These are phyloP conservation scores for Xylaria bambusicola DNA, from an alignment of 495 filamentous ascomycete species.

Conservation along the genomic window DNA sequence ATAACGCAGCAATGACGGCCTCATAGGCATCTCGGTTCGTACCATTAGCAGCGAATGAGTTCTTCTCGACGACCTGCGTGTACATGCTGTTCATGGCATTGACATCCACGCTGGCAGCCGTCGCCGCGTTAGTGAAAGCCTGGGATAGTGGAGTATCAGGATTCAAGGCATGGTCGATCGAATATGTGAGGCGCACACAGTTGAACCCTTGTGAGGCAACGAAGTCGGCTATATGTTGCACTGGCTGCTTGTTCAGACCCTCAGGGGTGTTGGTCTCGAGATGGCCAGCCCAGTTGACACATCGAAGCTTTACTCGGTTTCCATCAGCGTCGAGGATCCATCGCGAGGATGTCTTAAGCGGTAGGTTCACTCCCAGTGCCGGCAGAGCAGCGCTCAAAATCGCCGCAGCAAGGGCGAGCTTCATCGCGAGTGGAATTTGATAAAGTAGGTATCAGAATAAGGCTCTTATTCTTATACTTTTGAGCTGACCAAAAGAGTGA, in stretches of 20 bases:
- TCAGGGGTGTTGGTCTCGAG: conserved; percentile 52
- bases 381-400: conserved; percentile 29
- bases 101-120: conserved; percentile 33
- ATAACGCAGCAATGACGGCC: conserved; percentile 44
- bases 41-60: conserved; percentile 39
- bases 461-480: too few species aligned
- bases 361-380: conserved; percentile 33
- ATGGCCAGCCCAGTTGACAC: conserved; percentile 56
- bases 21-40: conserved; percentile 44
- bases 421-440: conserved; percentile 22
- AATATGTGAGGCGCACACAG: conserved; percentile 57
- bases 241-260: conserved; percentile 48
- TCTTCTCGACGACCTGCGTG: conserved; percentile 37
- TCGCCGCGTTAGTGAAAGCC: conserved; percentile 44
- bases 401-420: conserved; percentile 23
- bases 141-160: conserved; percentile 36
- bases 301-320: conserved; percentile 52
- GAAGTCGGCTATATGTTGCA: conserved; percentile 45
- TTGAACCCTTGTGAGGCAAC: conserved; percentile 50
- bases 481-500: too few species aligned
- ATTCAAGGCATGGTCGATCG: conserved; percentile 52
- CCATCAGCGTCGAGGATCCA: conserved; percentile 53
- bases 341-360: conserved; percentile 46
- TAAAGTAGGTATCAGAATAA: not conserved
- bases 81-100: conserved; percentile 38